These are phyloP conservation scores for Fennellomyces sp. DNA, from an alignment of 371 early-diverging fungal genomes.

Conservation along the genomic window DNA sequence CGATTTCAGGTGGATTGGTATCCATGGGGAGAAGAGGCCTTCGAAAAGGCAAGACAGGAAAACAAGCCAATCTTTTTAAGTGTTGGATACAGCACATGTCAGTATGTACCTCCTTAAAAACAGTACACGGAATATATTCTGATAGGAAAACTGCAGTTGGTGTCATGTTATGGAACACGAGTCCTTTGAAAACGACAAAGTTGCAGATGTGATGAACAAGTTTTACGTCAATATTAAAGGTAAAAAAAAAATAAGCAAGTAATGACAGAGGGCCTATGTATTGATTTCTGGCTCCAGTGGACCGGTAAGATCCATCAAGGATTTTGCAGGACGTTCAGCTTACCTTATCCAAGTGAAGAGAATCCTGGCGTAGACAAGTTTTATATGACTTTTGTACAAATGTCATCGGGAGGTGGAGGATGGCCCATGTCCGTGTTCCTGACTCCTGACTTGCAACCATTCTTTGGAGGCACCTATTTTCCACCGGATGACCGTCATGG, in stretches of 20 bases:
- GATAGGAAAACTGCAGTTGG: slow-evolving; percentile 49
- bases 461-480: slow-evolving; percentile 73
- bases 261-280: neutral
- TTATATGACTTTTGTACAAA: slow-evolving; percentile 62
- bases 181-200: slow-evolving; percentile 60
- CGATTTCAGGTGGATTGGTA: slow-evolving; percentile 66
- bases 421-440: slow-evolving; percentile 68
- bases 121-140: neutral
- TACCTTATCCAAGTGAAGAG: slow-evolving; percentile 63
- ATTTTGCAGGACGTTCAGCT: too few species aligned
- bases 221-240: slow-evolving; percentile 65
- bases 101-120: slow-evolving; percentile 28
- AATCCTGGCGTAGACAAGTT: slow-evolving; percentile 70
- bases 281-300: slow-evolving; percentile 19
- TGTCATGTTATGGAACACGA: slow-evolving; percentile 77
- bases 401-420: slow-evolving; percentile 64
- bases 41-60: slow-evolving; percentile 49
- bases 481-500: slow-evolving; percentile 59
- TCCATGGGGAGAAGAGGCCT: slow-evolving; percentile 76
- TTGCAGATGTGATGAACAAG: slow-evolving; percentile 64
- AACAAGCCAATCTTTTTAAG: slow-evolving; percentile 69
- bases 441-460: slow-evolving; percentile 67
- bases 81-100: slow-evolving; percentile 74
- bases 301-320: too few species aligned
- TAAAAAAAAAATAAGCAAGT: slow-evolving; percentile 12